Evolutionary conservation across 179 eudicot species (phyloP), one percentile per base, ranked within the genome.

Genomic region (Pouteria campechiana): DNA sequence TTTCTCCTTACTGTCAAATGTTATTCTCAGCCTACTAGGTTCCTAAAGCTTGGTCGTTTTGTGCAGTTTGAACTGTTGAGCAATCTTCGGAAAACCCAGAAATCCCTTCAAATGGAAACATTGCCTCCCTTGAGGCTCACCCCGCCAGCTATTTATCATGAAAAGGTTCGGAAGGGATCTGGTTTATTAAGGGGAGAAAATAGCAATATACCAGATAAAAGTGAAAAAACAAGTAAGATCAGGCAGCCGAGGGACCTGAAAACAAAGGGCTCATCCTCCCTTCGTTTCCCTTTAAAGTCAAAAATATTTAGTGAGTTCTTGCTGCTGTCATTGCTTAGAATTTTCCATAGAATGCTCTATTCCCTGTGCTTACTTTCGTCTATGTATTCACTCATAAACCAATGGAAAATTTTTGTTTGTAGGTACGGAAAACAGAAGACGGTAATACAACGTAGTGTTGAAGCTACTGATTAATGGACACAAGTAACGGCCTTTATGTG

Each of bases 71-170:
- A 85, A 44, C 74, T 85, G 46, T 60, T 90, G 67, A 51, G 57
- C 43, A 79, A 70, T 67, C 93, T 90, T 52, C 68, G 73, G 63
- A 79, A 66, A 59, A 77, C 74, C 52, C 68, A 74, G 67, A 70
- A 65, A 37, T 34, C 57, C 48, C 53, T 68, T 14, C 76, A 73
- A 52, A 66, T 62, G 21, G 93, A 90, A 48, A 76, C 62, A 36
- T 45, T 72, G 69, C 84, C 93, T 34, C 90, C 56, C 46, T 42
- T 90, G 73, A 81, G 80, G 74, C 93, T 90, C 63, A 93, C 98
- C 28, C 98, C 98, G 6, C 98, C 98, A 13, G 86, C 93, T 59
- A 75, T 85, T 55, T 90, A 90, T 63, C 95, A 90, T 43, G 98
- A 90, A 36, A 90, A 90, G 67, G 73, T 90, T 29, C 77, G 60